Evolutionary conservation across 2,329 filamentous ascomycete genomes (phyloP).

Genomic region (Emericellopsis cladophorae): DNA sequence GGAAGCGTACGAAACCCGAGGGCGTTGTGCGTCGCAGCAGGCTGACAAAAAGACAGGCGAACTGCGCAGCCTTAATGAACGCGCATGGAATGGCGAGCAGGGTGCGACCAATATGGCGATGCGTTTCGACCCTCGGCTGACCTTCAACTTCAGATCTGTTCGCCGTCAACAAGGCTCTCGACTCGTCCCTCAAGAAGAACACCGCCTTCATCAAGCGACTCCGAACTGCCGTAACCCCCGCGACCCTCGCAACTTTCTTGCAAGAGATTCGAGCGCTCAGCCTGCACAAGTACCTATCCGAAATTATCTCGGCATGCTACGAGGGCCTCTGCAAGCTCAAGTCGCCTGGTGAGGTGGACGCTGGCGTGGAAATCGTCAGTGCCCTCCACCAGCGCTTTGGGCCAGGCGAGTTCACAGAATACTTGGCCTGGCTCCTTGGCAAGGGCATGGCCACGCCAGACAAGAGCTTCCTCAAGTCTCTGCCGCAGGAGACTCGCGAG

Average conservation of each 20-base stretch:
- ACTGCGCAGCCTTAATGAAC: constrained; percentile 76
- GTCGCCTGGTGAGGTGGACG: constrained; percentile 79
- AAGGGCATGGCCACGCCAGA: constrained; percentile 87
- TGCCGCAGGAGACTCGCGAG: constrained; percentile 73
- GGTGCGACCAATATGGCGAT: constrained; percentile 35
- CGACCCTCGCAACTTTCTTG: constrained; percentile 71
- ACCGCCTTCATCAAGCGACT: constrained; percentile 96
- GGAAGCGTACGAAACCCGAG: constrained; percentile 35
- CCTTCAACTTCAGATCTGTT: constrained; percentile 51
- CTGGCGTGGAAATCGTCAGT: constrained; percentile 84
- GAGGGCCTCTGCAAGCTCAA: constrained; percentile 90
- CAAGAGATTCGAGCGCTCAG: constrained; percentile 84
- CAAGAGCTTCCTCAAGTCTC: constrained; percentile 65
- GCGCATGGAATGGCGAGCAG: constrained; percentile 79
- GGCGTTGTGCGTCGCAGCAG: too few species aligned
- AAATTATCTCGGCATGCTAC: constrained; percentile 91
- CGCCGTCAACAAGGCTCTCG: constrained; percentile 63
- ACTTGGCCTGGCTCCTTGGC: constrained; percentile 83
- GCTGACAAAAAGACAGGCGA: constrained; percentile 50
- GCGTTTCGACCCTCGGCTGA: constrained; percentile 2
- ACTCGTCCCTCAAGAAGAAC: constrained; percentile 95
- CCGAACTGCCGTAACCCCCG: constrained; percentile 72
- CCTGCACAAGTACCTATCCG: constrained; percentile 90
- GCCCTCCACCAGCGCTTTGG: constrained; percentile 95
- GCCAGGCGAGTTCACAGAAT: constrained; percentile 77